Conservation (phyloP, 805 yeast species). For the Hanseniaspora guilliermondii region DNA sequence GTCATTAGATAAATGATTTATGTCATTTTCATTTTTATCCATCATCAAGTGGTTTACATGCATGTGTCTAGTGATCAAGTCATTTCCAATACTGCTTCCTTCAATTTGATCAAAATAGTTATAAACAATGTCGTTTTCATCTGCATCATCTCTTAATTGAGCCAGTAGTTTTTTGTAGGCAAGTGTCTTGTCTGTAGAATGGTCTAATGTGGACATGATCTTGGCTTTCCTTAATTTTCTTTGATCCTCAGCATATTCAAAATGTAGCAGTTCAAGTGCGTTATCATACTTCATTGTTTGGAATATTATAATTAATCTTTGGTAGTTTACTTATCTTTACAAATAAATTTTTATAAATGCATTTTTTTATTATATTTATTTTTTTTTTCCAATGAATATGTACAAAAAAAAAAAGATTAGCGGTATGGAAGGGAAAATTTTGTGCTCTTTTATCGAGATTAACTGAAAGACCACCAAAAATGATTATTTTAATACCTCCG, state of each 20-base stretch:
- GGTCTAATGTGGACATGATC: neutral
- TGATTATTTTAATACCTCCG: no score
- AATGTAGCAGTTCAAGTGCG: neutral
- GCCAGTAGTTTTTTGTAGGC: neutral
- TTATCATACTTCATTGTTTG: neutral
- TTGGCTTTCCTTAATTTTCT: neutral
- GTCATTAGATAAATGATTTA: conserved; percentile 3
- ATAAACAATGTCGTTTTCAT: neutral
- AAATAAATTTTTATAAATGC: neutral
- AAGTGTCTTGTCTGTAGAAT: neutral
- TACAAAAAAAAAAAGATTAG: no score
- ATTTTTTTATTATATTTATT: no score
- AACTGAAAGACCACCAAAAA: no score
- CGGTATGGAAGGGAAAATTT: no score
- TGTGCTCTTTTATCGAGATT: no score
- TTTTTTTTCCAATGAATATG: no score
- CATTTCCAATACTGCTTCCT: neutral
- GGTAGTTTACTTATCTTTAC: neutral
- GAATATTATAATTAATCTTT: neutral
- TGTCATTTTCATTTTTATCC: conserved; percentile 12
- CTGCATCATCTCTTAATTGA: neutral
- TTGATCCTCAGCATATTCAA: neutral
- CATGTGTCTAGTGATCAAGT: conserved; percentile 8
- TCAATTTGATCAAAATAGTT: neutral
- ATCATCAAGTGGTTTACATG: conserved; percentile 10